phyloP scores from a whole-genome alignment of 768 basidiomycete genomes.

The Lentinula sp. region DNA sequence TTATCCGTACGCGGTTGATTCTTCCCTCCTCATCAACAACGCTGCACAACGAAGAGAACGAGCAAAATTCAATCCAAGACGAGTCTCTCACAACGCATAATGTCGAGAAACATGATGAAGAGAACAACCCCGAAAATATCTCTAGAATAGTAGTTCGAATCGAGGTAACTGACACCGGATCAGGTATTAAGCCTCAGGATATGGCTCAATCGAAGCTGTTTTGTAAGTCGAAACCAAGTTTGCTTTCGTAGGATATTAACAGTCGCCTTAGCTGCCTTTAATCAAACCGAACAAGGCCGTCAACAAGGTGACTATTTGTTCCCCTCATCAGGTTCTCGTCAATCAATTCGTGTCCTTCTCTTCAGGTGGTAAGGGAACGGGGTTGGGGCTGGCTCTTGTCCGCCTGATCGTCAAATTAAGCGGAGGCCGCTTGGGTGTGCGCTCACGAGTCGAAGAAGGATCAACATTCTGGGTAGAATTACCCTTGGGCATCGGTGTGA shows the following conservation, averaged over 20 bases:
- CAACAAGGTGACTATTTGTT: slow-evolving; percentile 25
- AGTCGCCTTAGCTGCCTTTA: slow-evolving; percentile 37
- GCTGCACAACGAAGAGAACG: not conserved
- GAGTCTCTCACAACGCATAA: not conserved
- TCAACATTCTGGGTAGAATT: slow-evolving; percentile 89
- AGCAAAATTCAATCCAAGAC: not conserved
- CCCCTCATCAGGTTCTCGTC: not conserved
- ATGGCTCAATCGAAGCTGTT: slow-evolving; percentile 55
- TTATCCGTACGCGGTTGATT: slow-evolving; percentile 49
- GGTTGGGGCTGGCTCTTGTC: slow-evolving; percentile 70
- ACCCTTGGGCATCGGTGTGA: slow-evolving; percentile 67
- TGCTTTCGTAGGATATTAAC: slow-evolving; percentile 10
- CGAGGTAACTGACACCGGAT: slow-evolving; percentile 62
- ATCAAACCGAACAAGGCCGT: slow-evolving; percentile 45
- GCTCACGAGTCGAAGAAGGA: slow-evolving; percentile 57
- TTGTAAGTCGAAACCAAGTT: slow-evolving; percentile 27
- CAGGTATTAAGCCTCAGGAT: slow-evolving; percentile 55
- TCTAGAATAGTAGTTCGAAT: slow-evolving; percentile 60
- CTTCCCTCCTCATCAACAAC: slow-evolving; percentile 14
- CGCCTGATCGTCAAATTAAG: slow-evolving; percentile 74
- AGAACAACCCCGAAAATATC: slow-evolving; percentile 18
- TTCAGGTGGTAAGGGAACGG: slow-evolving; percentile 61
- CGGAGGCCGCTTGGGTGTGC: slow-evolving; percentile 70
- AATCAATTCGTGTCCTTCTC: not conserved
- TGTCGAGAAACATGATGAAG: slow-evolving; percentile 5